These are phyloP conservation scores for Ceratocystis smalleyi DNA, from an alignment of 2,329 filamentous ascomycete species.

Conservation along the genomic window DNA sequence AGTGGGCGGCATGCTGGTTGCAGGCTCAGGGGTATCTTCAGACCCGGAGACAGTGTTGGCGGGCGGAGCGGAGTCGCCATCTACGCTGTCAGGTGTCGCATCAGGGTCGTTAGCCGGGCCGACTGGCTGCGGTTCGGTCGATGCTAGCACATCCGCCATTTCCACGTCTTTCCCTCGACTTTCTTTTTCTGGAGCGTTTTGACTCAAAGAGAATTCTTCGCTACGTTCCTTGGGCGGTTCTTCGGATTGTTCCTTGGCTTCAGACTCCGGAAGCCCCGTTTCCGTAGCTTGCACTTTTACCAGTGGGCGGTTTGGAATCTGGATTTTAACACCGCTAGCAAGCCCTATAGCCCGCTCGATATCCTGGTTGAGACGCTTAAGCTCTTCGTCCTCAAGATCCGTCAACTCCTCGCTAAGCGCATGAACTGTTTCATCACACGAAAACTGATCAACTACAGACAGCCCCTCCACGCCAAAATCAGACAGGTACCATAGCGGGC, in stretches of 20 bases:
- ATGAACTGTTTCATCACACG: constrained; percentile 43
- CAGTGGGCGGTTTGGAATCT: background rate
- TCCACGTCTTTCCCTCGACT: constrained; percentile 5
- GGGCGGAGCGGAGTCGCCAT: background rate
- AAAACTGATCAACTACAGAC: constrained; percentile 23
- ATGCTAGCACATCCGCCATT: constrained; percentile 11
- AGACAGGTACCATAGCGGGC: constrained; percentile 13
- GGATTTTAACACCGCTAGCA: background rate
- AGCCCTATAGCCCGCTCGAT: constrained; percentile 26
- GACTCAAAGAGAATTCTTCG: too few species aligned
- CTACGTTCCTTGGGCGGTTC: background rate
- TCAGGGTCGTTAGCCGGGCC: background rate
- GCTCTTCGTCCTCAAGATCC: constrained; percentile 80
- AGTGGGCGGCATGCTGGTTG: background rate
- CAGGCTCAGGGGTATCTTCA: background rate
- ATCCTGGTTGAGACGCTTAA: constrained; percentile 51
- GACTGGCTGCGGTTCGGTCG: background rate
- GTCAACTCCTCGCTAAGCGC: constrained; percentile 71
- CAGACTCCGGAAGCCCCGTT: background rate
- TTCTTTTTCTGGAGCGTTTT: too few species aligned
- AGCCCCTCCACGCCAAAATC: constrained; percentile 11
- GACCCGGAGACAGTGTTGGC: background rate
- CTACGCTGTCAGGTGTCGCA: background rate
- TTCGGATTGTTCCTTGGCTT: background rate
- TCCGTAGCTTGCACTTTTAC: background rate